Percentiles rank a stretch among this genome's conserved stretches.
Evolutionary conservation across 495 filamentous ascomycete species (phyloP).

Genomic region (Lophiotrema nucula): DNA sequence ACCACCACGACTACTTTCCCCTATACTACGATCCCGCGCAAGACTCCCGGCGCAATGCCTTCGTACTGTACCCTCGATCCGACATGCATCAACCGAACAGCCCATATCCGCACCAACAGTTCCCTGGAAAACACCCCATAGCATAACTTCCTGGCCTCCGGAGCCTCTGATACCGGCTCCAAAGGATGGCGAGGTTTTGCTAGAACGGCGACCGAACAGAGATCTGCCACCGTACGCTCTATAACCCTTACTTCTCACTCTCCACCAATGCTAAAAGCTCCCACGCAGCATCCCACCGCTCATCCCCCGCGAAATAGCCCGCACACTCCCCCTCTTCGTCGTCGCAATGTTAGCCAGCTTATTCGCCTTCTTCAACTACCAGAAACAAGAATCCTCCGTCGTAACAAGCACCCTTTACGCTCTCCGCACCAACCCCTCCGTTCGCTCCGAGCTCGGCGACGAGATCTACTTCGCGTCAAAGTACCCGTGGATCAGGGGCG

Average conservation of each 20-base stretch:
- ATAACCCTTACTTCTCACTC: background rate
- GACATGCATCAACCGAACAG: constrained; percentile 10
- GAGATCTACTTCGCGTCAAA: constrained; percentile 87
- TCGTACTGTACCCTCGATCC: constrained; percentile 7
- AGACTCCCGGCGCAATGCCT: constrained; percentile 4
- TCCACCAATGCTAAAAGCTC: background rate
- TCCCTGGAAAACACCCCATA: constrained; percentile 33
- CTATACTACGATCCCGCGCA: constrained; percentile 9
- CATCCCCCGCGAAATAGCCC: constrained; percentile 33
- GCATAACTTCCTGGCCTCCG: constrained; percentile 33
- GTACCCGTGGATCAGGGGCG: constrained; percentile 90
- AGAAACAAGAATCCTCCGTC: constrained; percentile 79
- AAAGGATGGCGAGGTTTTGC: constrained; percentile 24
- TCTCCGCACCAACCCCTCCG: constrained; percentile 72
- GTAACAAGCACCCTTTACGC: constrained; percentile 86
- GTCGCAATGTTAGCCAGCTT: constrained; percentile 61
- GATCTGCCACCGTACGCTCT: constrained; percentile 25
- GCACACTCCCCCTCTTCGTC: constrained; percentile 59
- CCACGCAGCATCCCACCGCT: constrained; percentile 22
- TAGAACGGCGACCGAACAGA: constrained; percentile 23
- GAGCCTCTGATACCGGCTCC: constrained; percentile 27
- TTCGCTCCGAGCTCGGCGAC: constrained; percentile 76
- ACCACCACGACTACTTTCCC: background rate
- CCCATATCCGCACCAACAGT: constrained; percentile 9
- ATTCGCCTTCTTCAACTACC: constrained; percentile 96